Evolutionary conservation across 108 stramenopile genomes (phyloP).

Genomic region (Nannochloropsis gaditana): DNA sequence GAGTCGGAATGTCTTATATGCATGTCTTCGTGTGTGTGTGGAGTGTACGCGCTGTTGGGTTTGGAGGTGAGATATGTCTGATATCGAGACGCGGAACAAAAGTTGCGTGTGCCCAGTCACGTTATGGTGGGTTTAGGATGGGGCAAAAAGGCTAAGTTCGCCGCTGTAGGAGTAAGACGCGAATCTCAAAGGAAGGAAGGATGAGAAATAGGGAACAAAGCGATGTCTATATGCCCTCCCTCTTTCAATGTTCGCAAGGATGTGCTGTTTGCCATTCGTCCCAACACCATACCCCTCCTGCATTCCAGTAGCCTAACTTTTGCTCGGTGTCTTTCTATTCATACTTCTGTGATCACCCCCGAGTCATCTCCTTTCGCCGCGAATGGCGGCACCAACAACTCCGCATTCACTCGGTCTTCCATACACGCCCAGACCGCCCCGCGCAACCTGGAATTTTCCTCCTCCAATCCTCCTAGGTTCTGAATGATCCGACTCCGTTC

Average conservation of each 20-base stretch:
- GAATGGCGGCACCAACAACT: conserved; percentile 17
- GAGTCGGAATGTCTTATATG: neutral
- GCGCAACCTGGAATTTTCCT: neutral
- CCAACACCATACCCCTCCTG: neutral
- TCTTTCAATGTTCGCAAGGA: neutral
- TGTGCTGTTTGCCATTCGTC: neutral
- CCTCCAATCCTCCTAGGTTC: neutral
- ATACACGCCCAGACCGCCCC: neutral
- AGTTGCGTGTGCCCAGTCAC: neutral
- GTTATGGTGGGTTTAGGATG: no score
- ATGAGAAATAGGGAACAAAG: neutral
- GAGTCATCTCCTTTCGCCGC: neutral
- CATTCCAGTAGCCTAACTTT: neutral
- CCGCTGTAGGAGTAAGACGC: no score
- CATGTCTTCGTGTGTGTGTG: neutral
- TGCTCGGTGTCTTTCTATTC: neutral
- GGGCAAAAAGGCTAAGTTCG: no score
- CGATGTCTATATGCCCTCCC: neutral
- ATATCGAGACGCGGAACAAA: neutral
- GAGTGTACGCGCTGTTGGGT: no score
- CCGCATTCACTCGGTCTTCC: neutral
- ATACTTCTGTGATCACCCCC: neutral
- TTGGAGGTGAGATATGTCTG: neutral
- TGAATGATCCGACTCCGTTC: neutral
- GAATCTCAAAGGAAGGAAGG: neutral